Evolutionary conservation across 2,329 filamentous ascomycete genomes (phyloP).

Genomic region (Aspergillus puulaauensis): DNA sequence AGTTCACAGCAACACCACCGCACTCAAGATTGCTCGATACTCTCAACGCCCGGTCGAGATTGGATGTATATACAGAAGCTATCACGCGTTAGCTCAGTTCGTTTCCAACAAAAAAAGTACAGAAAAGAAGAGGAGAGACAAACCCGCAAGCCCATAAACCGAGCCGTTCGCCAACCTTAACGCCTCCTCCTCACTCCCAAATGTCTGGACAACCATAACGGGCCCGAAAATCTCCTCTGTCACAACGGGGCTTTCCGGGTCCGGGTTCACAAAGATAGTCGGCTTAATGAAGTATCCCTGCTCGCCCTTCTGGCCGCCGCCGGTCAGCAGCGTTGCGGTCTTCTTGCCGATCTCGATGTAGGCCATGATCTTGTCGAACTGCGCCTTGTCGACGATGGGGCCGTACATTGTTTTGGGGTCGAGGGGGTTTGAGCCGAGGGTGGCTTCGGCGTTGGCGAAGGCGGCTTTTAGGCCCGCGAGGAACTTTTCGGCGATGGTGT

Average conservation of each 20-base stretch:
- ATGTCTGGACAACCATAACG: conserved; percentile 7
- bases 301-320: conserved; percentile 4
- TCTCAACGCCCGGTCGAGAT: conserved; percentile 9
- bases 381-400: conserved; percentile 10
- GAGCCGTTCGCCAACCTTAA: conserved; percentile 5
- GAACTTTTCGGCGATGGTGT: conserved; percentile 18
- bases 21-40: conserved; percentile 9
- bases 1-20: conserved; percentile 13
- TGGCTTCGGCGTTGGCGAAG: conserved; percentile 6
- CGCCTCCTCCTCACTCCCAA: conserved; percentile 12
- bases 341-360: conserved; percentile 8
- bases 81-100: too few relatives aligned
- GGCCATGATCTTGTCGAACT: conserved; percentile 12
- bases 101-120: not conserved
- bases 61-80: conserved; percentile 6
- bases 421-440: not conserved
- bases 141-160: conserved; percentile 7
- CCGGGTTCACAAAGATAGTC: conserved; percentile 12
- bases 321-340: conserved; percentile 1
- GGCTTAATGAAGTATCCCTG: conserved; percentile 11
- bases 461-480: conserved; percentile 8
- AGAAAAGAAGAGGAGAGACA: not conserved
- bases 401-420: conserved; percentile 3
- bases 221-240: conserved; percentile 14
- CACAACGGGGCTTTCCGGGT: not conserved